Base-by-base conservation (phyloP, 139 green algal species). In the Asterochloris erici region DNA sequence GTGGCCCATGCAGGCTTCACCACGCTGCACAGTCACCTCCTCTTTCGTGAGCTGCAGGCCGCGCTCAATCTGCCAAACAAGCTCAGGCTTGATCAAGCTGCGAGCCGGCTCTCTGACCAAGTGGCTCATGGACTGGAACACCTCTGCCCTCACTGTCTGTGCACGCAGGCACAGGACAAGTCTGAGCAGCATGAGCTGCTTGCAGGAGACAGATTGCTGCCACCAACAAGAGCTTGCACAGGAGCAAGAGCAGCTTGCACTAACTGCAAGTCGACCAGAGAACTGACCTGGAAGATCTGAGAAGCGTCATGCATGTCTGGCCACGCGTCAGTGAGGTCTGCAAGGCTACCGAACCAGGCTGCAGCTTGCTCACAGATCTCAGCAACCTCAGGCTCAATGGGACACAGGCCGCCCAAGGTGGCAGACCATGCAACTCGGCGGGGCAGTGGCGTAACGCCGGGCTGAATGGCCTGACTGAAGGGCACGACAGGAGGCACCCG, bases 71-170 rank as follows among this genome's bases (percentile, higher is more conserved):
- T 84, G 80, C 80, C 80, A 84, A 24, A 84, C 15, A 24, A 84
- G 60, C 61, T 84, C 80, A 61, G 70, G 70, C 70, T 84, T 84
- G n/a, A 84, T 63, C 47, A 79, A 47, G 15, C 78, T 82, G 78
- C 78, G 78, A 4, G 26, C 24, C n/a, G 78, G 78, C 63, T 82
- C n/a, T 23, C 38, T 54, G 38, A 54, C 38, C 38, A 54, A 54
- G 38, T 54, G 38, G 38, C 38, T 54, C 6, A 54, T 54, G 38
- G 38, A 54, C 38, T 54, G 38, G 38, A 10, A 54, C 6, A 54
- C 38, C 21, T 73, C 78, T 28, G 78, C 78, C 17, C 78, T 61
- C 0, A 73, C n/a, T 21, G 73, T 63, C 78, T 82, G 63, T 24
- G 62, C 28, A 79, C 2, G 38, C 38, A n/a, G 38, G 38, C 6